These are phyloP conservation scores for Picea sitchensis DNA, from an alignment of 75 land plant species.

Conservation along the genomic window DNA sequence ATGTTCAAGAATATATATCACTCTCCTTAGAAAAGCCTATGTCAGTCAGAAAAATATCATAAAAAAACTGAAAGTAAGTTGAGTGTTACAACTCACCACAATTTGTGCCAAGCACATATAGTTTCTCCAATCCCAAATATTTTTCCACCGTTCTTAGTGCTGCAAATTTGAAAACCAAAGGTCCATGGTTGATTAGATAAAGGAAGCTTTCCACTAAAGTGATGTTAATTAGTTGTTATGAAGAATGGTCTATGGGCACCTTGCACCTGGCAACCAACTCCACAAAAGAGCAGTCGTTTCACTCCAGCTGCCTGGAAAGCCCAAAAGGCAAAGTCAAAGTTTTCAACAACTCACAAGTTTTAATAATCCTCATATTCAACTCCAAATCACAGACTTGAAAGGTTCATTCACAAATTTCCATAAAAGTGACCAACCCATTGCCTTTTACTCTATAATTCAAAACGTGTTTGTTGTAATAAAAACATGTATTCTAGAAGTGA, in stretches of 20 bases:
- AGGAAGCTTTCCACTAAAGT: neutral
- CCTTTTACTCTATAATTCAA: neutral
- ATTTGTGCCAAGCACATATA: slow-evolving; percentile 96
- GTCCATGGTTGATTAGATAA: neutral
- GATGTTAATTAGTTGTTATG: neutral
- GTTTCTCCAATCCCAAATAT: slow-evolving; percentile 85
- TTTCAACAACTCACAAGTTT: neutral
- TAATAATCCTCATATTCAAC: neutral
- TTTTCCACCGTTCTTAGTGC: slow-evolving; percentile 89
- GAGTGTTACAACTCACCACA: slow-evolving; percentile 62
- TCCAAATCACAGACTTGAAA: neutral
- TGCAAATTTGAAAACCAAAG: slow-evolving; percentile 45
- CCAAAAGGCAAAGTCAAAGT: neutral
- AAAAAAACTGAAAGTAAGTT: neutral
- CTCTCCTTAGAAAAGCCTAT: neutral
- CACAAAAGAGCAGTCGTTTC: slow-evolving; percentile 96
- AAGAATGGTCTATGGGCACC: slow-evolving; percentile 38
- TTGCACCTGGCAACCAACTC: slow-evolving; percentile 99
- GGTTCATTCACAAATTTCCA: neutral
- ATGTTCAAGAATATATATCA: neutral
- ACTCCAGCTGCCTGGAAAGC: slow-evolving; percentile 88
- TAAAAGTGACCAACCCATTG: neutral
- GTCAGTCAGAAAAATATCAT: neutral
- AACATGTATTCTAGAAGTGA: neutral
- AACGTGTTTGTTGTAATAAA: neutral